Base-by-base conservation (phyloP, 2,329 filamentous ascomycete species). In the Calonectria henricotiae region DNA sequence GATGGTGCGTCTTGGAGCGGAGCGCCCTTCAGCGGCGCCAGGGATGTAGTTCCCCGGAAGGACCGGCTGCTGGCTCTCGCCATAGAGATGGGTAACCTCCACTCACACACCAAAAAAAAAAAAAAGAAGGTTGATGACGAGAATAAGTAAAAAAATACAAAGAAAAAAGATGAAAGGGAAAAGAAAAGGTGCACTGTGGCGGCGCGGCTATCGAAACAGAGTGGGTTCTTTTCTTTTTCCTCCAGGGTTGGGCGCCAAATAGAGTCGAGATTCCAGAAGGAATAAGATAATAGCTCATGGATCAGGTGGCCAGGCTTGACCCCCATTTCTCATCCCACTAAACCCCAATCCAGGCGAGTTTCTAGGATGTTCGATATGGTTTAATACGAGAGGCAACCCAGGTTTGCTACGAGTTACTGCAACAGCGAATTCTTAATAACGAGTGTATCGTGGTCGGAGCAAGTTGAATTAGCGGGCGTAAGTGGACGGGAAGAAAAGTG, bases 41-140 rank as follows among this genome's bases (percentile, higher is more conserved):
- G 55, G 67, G 43, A 51, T 43, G 39, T n/a, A 12, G 62, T 69
- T 69, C 67, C 67, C 61, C 62, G 67, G 62, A 37, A 61, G 54
- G 43, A 54, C 67, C 67, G 61, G 67, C 67, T 44, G 27, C 47
- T 44, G 23, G 37, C 13, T 61, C 55, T 25, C 37, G 23, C 37
- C 23, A 41, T 27, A 55, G 8, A 35, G n/a, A 58, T 23, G 51
- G 37, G 8, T 27, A 30, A 30, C 51, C 64, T 49, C 32, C 35
- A 49, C 54, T 20, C 44, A 54, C 27, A 43, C 35, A 30, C n/a
- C n/a, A 23, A 4, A 13, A 11, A 12, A 25, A 27, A 25, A 46
- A 15, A 61, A 54, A 25, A 5, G 4, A 49, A 30, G 30, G 51
- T 55, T 55, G 51, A 55, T 39, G 51, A 55, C 51, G 51, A n/a